These are phyloP conservation scores for Aristolochia californica DNA, from an alignment of 164 flowering plant species.

Conservation along the genomic window DNA sequence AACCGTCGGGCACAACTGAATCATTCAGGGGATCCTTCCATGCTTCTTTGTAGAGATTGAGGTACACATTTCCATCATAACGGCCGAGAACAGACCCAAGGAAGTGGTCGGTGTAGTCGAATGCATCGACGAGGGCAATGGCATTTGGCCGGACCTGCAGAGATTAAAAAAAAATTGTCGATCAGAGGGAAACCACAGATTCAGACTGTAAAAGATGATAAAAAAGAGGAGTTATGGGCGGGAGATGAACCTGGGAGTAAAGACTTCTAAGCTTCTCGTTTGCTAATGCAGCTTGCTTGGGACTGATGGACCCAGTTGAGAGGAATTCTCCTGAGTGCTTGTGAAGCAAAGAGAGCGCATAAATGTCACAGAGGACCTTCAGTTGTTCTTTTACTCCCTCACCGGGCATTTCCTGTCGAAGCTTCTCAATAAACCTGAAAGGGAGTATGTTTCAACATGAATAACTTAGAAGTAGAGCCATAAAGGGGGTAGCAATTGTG, in stretches of 20 bases:
- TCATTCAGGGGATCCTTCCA: constrained; percentile 96
- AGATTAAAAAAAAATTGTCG: neutral
- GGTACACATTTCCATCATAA: constrained; percentile 94
- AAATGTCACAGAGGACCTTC: constrained; percentile 51
- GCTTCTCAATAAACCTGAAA: constrained; percentile 70
- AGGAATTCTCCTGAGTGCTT: constrained; percentile 84
- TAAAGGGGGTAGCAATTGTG: no score
- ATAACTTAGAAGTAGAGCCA: no score
- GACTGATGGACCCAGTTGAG: constrained; percentile 57
- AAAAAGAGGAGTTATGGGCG: neutral
- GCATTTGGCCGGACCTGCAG: constrained; percentile 88
- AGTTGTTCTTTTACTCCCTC: constrained; percentile 58
- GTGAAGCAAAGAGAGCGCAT: constrained; percentile 61
- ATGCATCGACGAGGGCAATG: constrained; percentile 83
- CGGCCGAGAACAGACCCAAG: constrained; percentile 85
- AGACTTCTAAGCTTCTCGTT: constrained; percentile 70
- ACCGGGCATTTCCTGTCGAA: constrained; percentile 80
- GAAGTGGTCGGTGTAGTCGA: constrained; percentile 91
- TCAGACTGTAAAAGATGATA: neutral
- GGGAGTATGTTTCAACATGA: neutral
- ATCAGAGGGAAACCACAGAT: neutral
- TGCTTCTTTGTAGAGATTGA: constrained; percentile 82
- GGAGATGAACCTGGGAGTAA: constrained; percentile 56
- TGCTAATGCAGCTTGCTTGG: constrained; percentile 81
- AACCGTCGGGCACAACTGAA: constrained; percentile 80